Evolutionary conservation across 1,284 basidiomycete species (phyloP).

Genomic region (Fomes fomentarius): DNA sequence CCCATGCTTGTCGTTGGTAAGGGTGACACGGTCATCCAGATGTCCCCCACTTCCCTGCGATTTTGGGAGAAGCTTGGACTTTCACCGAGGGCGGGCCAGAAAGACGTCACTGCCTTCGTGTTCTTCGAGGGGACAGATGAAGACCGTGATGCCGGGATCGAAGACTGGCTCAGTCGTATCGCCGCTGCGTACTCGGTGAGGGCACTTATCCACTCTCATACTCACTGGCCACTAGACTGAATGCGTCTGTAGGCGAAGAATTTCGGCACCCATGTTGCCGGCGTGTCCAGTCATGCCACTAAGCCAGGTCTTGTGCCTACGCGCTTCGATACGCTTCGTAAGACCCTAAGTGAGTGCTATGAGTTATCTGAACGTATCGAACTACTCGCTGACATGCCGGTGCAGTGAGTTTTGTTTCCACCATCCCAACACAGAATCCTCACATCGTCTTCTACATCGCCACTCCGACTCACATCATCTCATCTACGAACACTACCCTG

Average conservation of each 20-base stretch:
- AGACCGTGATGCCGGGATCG: constrained; percentile 47
- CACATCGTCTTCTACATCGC: constrained; percentile 71
- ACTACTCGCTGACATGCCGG: no score
- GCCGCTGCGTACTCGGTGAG: constrained; percentile 61
- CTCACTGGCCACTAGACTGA: not conserved
- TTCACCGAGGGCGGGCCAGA: constrained; percentile 67
- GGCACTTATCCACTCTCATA: constrained; percentile 5
- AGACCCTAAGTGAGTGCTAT: constrained; percentile 53
- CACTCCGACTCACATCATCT: constrained; percentile 58
- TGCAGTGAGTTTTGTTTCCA: constrained; percentile 48
- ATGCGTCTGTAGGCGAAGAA: constrained; percentile 53
- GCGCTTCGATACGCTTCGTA: constrained; percentile 67
- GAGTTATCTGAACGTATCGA: not conserved
- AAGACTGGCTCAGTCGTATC: constrained; percentile 60
- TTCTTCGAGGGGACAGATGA: constrained; percentile 65
- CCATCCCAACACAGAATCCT: constrained; percentile 40
- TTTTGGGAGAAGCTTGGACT: constrained; percentile 87
- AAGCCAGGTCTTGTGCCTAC: constrained; percentile 62
- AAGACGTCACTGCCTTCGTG: constrained; percentile 68
- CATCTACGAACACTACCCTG: constrained; percentile 59
- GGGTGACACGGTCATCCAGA: constrained; percentile 61
- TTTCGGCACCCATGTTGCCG: constrained; percentile 58
- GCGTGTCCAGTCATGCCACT: constrained; percentile 46
- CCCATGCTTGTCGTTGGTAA: constrained; percentile 68
- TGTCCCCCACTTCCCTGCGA: constrained; percentile 65